Base-by-base conservation (phyloP, 2,329 filamentous ascomycete species). In the Neurospora sp. region DNA sequence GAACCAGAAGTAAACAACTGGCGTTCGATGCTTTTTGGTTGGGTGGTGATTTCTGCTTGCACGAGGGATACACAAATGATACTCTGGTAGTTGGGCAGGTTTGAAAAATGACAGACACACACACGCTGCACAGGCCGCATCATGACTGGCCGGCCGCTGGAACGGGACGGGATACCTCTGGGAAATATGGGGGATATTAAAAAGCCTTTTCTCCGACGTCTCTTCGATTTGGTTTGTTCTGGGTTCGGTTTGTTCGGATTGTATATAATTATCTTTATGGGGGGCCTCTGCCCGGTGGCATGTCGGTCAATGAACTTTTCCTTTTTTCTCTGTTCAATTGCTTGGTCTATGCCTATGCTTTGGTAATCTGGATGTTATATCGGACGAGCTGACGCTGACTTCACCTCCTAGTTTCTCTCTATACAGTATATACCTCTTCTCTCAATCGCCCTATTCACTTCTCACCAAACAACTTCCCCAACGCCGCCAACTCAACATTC, bases 1-100 rank as follows among this genome's bases (percentile, higher is more conserved):
- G 87, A 95, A 95, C 87, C 88, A 91, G 84, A 90, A 92, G 83
- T 92, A 90, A 85, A 73, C 40, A 43, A 28, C 33, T 58, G 6
- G 52, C 52, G 23, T 28, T 33, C 5, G 4, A 33, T 66, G 38
- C 68, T 69, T 66, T 52, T 71, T 67, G 68, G 38, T 70, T 66
- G 72, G 70, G 68, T 67, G 70, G 71, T 71, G 70, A 52, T 69
- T 70, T 72, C 19, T 71, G 66, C 68, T 69, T 68, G 71, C 69
- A 70, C 69, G 70, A 42, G 39, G 70, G 69, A 73, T 58, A 58
- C 52, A 71, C 67, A 72, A 43, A 69, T 72, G 72, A 73, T 73
- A 71, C 72, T 72, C 71, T 70, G 69, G 36, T 40, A 33, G 36
- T 39, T 19, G 67, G 67, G 33, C 33, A 40, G 70, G 62, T 40